Percentiles rank a stretch among this genome's conserved stretches.
These are phyloP conservation scores for Penicillium hordei DNA, from an alignment of 2,329 filamentous ascomycete species.

Conservation along the genomic window DNA sequence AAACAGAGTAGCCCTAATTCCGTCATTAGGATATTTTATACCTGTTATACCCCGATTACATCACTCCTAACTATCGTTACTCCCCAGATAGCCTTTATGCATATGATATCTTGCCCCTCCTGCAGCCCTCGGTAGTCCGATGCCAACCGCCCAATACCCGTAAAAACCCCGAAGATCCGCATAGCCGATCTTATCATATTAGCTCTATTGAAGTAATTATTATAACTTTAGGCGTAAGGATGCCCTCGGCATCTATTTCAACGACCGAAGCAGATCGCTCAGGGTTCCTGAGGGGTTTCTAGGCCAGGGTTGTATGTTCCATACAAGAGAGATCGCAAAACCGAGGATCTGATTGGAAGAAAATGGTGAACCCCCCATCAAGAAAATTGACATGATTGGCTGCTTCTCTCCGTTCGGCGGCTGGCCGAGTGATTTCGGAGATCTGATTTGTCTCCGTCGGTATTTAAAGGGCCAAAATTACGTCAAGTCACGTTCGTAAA, in stretches of 20 bases:
- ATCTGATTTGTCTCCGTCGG: constrained; percentile 37
- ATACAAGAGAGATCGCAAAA: constrained; percentile 22
- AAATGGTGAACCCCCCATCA: background rate
- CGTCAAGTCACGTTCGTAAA: constrained; percentile 17
- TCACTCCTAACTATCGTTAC: background rate
- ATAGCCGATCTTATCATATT: background rate
- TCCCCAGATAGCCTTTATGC: background rate
- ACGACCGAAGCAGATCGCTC: constrained; percentile 5
- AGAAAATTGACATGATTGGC: background rate
- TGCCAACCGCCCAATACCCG: constrained; percentile 12
- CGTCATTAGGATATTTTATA: background rate
- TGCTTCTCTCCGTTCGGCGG: constrained; percentile 10
- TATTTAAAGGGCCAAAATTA: constrained; percentile 25
- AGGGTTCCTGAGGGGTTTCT: background rate
- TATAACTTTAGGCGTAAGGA: background rate
- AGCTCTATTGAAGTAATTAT: background rate
- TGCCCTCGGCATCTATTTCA: constrained; percentile 13
- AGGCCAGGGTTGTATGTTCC: constrained; percentile 11
- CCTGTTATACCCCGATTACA: background rate
- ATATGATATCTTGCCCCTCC: background rate
- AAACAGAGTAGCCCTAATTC: background rate
- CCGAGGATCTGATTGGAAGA: constrained; percentile 35
- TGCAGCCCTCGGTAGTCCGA: constrained; percentile 17
- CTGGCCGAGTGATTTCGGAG: constrained; percentile 30
- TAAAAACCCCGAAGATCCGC: constrained; percentile 23